A percentile compares a stretch with the other conserved stretches of the same genome.
phyloP scores from a whole-genome alignment of 2,329 filamentous ascomycete genomes.

The Raffaelea albimanens region DNA sequence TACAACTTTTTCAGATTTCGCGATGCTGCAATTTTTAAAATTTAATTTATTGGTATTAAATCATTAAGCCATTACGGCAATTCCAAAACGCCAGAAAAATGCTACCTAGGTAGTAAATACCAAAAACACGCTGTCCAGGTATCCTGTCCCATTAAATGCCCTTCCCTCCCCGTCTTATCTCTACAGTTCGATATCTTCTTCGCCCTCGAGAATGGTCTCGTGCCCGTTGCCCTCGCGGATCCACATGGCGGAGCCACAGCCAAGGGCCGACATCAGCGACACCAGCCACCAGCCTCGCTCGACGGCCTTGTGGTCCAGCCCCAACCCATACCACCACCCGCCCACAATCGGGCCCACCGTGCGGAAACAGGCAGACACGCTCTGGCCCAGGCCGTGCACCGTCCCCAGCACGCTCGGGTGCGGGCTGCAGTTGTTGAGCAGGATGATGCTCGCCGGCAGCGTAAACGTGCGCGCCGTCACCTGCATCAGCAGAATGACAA shows the following conservation, averaged over 20 bases:
- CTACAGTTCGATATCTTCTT: slow-evolving; percentile 18
- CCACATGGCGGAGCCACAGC: slow-evolving; percentile 48
- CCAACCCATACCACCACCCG: slow-evolving; percentile 37
- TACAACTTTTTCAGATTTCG: too few species aligned
- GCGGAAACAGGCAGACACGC: slow-evolving; percentile 38
- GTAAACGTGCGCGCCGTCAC: slow-evolving; percentile 66
- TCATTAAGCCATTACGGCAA: too few species aligned
- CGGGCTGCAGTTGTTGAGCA: slow-evolving; percentile 50
- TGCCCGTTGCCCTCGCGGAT: slow-evolving; percentile 58
- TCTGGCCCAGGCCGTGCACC: slow-evolving; percentile 33
- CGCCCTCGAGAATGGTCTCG: slow-evolving; percentile 44
- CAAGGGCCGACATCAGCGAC: slow-evolving; percentile 41
- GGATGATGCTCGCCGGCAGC: slow-evolving; percentile 45
- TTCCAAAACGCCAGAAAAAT: too few species aligned
- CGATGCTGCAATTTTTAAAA: too few species aligned
- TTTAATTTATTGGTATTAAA: too few species aligned
- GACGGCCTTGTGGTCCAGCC: slow-evolving; percentile 34
- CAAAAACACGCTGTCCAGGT: too few species aligned
- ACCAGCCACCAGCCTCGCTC: slow-evolving; percentile 39
- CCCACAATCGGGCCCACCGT: slow-evolving; percentile 41
- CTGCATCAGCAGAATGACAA: slow-evolving; percentile 42
- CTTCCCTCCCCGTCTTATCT: too few species aligned
- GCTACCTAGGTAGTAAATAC: too few species aligned
- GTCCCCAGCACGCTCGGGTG: slow-evolving; percentile 47
- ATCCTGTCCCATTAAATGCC: too few species aligned